Conservation (phyloP, 768 basidiomycete genomes). For the Pulveroboletus sp. region DNA sequence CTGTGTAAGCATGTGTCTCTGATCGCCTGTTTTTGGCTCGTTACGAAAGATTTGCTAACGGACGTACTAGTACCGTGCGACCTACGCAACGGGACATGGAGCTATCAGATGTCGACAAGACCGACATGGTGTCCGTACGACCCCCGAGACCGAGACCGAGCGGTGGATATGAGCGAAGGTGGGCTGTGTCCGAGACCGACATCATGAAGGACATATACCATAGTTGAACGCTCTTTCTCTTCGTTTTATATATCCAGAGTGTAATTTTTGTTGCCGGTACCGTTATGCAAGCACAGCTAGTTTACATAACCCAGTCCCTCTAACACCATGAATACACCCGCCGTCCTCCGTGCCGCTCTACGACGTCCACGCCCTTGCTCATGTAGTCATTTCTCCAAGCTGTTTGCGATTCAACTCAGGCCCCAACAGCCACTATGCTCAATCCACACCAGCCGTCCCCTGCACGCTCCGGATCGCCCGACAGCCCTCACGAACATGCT, state of each 20-base stretch:
- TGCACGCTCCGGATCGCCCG: slow-evolving; percentile 17
- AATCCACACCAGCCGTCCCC: slow-evolving; percentile 15
- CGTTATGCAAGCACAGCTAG: too few species aligned
- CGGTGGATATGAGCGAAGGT: slow-evolving; percentile 15
- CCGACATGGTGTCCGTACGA: neutral
- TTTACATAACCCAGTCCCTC: neutral
- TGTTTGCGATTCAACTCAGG: neutral
- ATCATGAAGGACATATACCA: slow-evolving; percentile 14
- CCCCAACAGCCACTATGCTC: neutral
- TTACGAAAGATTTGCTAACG: slow-evolving; percentile 2
- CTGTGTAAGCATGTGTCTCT: slow-evolving; percentile 18
- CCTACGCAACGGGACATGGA: slow-evolving; percentile 1
- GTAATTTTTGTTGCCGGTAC: neutral
- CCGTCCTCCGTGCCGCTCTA: slow-evolving; percentile 2
- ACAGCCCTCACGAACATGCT: slow-evolving; percentile 63
- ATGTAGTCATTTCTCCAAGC: neutral
- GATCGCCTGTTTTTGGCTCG: neutral
- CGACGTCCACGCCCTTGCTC: neutral
- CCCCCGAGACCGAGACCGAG: neutral
- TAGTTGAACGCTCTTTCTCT: slow-evolving; percentile 1
- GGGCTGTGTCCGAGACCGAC: slow-evolving; percentile 23
- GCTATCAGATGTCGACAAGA: neutral
- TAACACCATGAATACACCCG: neutral
- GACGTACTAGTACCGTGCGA: slow-evolving; percentile 9
- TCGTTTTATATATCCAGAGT: slow-evolving; percentile 1